Evolutionary conservation across 345 rosid species (phyloP), one percentile per base, ranked within the genome.

Genomic region (Acer negundo): DNA sequence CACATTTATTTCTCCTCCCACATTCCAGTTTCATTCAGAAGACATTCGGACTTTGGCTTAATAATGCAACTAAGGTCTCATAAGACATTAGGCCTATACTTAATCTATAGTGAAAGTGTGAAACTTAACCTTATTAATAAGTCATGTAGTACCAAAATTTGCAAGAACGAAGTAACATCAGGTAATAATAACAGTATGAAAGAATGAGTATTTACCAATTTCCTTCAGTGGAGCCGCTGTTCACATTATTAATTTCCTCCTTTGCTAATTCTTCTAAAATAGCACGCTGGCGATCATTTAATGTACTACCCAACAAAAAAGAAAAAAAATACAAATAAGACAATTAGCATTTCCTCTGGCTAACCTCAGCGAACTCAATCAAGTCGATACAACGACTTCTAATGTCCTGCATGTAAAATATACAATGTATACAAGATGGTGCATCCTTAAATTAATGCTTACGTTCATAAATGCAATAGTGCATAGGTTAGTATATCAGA

Each of bases 221-320:
- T 80, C 89, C 94, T 78, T 80, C 87, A 49, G 28, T 7, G 67
- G 77, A 78, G 31, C 81, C 75, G 19, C 66, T 78, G 51, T 80
- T 84, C 72, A 90, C 93, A 77, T 77, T 86, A 58, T 86, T 70
- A 72, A 92, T 86, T 86, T 95, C 98, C 87, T 95, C 99, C 86
- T 80, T 74, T 7, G 94, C 93, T 80, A 93, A 84, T 84, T 95
- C 98, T 86, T 95, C 99, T 77, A 95, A 80, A 66, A 95, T 89
- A 65, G 89, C 89, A 13, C 86, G 91, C 77, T 93, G 98, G 38
- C 90, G 92, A 63, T 91, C 92, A 84, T 91, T 93, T 77, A 91
- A 58, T 74, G 78, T 75, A 69, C 97, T 95, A 77, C 70, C 76
- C 72, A 67, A 65, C 15, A 84, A 42, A 68, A 35, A 35, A 35